Evolutionary conservation across 805 yeast genomes (phyloP).

Genomic region (Yarrowia sp.): DNA sequence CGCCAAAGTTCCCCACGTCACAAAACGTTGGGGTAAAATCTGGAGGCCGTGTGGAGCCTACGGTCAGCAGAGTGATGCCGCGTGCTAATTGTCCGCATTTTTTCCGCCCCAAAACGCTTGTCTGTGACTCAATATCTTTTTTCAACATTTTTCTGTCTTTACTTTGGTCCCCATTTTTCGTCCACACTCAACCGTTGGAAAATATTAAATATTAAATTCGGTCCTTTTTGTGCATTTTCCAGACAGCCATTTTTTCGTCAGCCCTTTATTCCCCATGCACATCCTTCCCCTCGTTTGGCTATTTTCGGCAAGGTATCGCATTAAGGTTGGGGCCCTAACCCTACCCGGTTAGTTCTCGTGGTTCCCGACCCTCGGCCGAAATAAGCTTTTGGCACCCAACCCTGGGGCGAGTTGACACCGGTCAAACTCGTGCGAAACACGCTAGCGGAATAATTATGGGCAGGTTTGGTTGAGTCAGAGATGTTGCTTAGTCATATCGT

Average conservation of each 20-base stretch:
- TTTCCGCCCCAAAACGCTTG: not conserved
- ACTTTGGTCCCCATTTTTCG: not conserved
- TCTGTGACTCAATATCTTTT: not conserved
- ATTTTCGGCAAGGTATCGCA: slow-evolving; percentile 1
- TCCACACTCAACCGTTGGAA: not conserved
- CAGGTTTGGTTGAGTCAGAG: no score
- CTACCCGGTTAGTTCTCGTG: not conserved
- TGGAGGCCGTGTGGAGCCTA: not conserved
- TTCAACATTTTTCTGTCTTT: not conserved
- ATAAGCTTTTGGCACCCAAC: no score
- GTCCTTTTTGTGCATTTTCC: not conserved
- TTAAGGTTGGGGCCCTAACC: not conserved
- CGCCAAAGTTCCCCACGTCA: not conserved
- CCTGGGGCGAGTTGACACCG: no score
- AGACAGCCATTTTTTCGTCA: not conserved
- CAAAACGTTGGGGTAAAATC: slow-evolving; percentile 1
- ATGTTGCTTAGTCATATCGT: no score
- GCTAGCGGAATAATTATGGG: no score
- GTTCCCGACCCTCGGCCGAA: no score
- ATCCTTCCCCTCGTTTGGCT: not conserved
- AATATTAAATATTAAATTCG: no score
- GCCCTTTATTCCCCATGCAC: not conserved
- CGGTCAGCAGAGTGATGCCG: not conserved
- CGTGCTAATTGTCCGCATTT: not conserved
- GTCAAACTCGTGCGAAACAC: no score